A percentile compares a stretch with the other conserved stretches of the same genome.
Conservation (phyloP, 352 stramenopile genomes). For the Plasmopara halstedii region DNA sequence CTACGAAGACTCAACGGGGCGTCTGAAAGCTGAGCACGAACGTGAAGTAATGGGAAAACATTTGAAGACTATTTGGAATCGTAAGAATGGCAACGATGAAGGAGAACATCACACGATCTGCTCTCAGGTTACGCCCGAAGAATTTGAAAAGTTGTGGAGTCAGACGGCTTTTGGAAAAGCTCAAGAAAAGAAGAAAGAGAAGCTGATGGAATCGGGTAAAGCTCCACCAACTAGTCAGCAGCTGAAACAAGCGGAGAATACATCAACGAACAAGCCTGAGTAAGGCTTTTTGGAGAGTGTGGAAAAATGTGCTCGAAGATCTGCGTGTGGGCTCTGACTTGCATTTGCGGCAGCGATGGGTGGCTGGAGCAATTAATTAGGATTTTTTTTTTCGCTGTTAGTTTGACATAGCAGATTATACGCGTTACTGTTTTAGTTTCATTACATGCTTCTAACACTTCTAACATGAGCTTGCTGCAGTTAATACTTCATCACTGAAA, state of each 20-base stretch:
- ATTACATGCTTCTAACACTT: too few species aligned
- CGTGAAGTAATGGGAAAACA: slow-evolving; percentile 51
- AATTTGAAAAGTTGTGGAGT: slow-evolving; percentile 72
- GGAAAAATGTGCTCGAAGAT: not conserved
- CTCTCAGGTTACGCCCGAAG: slow-evolving; percentile 42
- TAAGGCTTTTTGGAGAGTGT: slow-evolving; percentile 1
- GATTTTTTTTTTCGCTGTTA: too few species aligned
- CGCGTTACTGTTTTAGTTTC: too few species aligned
- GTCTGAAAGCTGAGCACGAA: slow-evolving; percentile 78
- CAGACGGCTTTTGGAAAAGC: slow-evolving; percentile 64
- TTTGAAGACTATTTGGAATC: slow-evolving; percentile 76
- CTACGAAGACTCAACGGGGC: slow-evolving; percentile 76
- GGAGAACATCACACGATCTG: slow-evolving; percentile 58
- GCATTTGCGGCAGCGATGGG: too few species aligned
- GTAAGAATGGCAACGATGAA: slow-evolving; percentile 50
- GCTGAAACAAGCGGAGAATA: slow-evolving; percentile 16
- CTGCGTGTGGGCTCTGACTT: too few species aligned
- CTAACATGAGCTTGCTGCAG: too few species aligned
- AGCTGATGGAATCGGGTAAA: slow-evolving; percentile 40
- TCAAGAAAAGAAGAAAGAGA: slow-evolving; percentile 49
- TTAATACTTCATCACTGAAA: too few species aligned
- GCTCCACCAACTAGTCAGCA: not conserved
- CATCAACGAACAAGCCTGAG: slow-evolving; percentile 6
- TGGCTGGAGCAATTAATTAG: too few species aligned
- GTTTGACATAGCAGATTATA: too few species aligned